phyloP scores from a whole-genome alignment of 257 asterid genomes.

The Nicotiana tabacum region DNA sequence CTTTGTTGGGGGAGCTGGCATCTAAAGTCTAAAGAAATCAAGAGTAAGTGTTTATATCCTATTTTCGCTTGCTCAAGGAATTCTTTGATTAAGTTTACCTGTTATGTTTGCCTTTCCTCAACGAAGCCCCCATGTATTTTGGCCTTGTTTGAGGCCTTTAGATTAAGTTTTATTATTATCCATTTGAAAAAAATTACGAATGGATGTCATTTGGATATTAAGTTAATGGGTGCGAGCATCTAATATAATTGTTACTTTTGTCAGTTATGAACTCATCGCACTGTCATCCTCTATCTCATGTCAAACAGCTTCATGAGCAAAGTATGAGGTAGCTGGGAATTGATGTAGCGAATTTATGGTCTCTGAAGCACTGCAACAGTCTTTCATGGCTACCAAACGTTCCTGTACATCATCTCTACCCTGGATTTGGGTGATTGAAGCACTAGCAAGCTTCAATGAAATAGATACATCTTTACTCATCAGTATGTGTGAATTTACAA shows the following conservation, averaged over 20 bases:
- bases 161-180: neutral
- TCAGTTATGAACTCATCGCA: neutral
- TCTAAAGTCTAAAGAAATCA: neutral
- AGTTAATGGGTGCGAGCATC: neutral
- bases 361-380: conserved; percentile 25
- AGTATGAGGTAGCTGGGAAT: conserved; percentile 3
- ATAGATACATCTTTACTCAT: conserved; percentile 41
- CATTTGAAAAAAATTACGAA: neutral
- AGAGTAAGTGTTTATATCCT: neutral
- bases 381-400: conserved; percentile 34
- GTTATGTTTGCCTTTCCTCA: neutral
- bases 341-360: conserved; percentile 7
- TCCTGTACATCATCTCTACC: conserved; percentile 36
- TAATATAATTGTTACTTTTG: neutral
- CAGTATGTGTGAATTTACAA: conserved; percentile 27
- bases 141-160: neutral
- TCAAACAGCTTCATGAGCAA: neutral
- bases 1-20: neutral
- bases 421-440: conserved; percentile 56
- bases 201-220: neutral
- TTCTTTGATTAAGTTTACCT: neutral
- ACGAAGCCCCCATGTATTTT: neutral
- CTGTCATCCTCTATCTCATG: conserved; percentile 2
- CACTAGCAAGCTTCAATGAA: conserved; percentile 39
- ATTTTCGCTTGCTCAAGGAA: neutral